A percentile compares a stretch with the other conserved stretches of the same genome.
phyloP scores from a whole-genome alignment of 306 rosid genomes.

The Corylus avellana region DNA sequence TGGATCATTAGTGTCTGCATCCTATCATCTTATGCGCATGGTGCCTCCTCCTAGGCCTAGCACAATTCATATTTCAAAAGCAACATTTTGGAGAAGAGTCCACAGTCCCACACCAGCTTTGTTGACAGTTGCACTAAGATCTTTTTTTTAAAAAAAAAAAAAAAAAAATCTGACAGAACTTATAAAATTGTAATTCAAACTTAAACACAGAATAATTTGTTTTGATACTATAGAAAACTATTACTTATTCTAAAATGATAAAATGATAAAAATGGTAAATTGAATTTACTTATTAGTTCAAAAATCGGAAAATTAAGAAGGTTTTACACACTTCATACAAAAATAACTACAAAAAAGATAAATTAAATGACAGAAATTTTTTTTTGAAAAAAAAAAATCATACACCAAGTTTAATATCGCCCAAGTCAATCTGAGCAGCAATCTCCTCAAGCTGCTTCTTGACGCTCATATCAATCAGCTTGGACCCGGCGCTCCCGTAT shows the following conservation, averaged over 20 bases:
- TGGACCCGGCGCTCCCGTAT: conserved; percentile 74
- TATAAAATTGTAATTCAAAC: too few relatives aligned
- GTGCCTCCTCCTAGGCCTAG: neutral
- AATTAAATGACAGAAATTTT: neutral
- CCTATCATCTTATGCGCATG: neutral
- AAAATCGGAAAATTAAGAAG: conserved; percentile 1
- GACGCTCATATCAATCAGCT: conserved; percentile 88
- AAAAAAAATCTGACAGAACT: too few relatives aligned
- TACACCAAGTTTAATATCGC: conserved; percentile 56
- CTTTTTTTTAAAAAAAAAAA: too few relatives aligned
- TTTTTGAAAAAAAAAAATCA: conserved; percentile 22
- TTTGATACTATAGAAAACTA: too few relatives aligned
- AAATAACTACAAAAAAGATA: neutral
- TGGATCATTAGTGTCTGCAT: neutral
- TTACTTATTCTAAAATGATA: too few relatives aligned
- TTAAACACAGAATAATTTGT: too few relatives aligned
- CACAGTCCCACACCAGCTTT: too few relatives aligned
- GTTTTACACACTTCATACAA: conserved; percentile 20
- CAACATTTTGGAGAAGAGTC: too few relatives aligned
- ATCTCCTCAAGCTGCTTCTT: conserved; percentile 91
- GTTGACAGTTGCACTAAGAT: too few relatives aligned
- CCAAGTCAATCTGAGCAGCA: conserved; percentile 78
- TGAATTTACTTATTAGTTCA: neutral
- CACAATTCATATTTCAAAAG: too few relatives aligned
- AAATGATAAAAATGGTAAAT: too few relatives aligned